Percentiles rank a stretch among this genome's conserved stretches.
Evolutionary conservation across 331 rosid species (phyloP).

Genomic region (Stylosanthes scabra): DNA sequence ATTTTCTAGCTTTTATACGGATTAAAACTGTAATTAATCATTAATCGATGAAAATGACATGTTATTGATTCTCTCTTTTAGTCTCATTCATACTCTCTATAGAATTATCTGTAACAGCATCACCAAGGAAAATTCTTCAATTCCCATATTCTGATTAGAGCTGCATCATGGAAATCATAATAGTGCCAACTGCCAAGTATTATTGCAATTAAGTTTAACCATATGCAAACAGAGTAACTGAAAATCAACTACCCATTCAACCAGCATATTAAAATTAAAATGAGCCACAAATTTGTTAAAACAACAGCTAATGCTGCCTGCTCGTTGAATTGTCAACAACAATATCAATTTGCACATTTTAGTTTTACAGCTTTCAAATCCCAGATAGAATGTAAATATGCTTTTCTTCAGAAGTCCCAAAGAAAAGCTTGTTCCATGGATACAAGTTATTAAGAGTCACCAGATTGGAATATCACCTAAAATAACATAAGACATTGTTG

Average conservation of each 20-base stretch:
- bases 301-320: slow-evolving; percentile 7
- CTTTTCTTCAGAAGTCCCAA: slow-evolving; percentile 13
- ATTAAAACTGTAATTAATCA: too few species aligned
- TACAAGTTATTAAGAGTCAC: slow-evolving; percentile 13
- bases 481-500: neutral
- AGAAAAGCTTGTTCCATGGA: neutral
- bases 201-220: too few species aligned
- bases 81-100: too few species aligned
- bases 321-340: slow-evolving; percentile 4
- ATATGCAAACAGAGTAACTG: neutral
- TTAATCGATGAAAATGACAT: too few species aligned
- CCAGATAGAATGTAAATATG: slow-evolving; percentile 4
- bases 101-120: too few species aligned
- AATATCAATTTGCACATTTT: neutral
- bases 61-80: too few species aligned
- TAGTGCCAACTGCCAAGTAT: too few species aligned
- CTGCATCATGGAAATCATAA: too few species aligned
- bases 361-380: slow-evolving; percentile 12
- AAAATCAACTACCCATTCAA: neutral
- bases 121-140: too few species aligned
- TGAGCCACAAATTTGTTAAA: slow-evolving; percentile 4
- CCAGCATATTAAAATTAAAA: slow-evolving; percentile 10
- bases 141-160: too few species aligned
- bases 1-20: too few species aligned
- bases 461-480: slow-evolving; percentile 16